Percentiles rank a stretch among this genome's conserved stretches.
These are phyloP conservation scores for Tritrichomonas foetus DNA, from an alignment of 208 protist genomes.

Conservation along the genomic window DNA sequence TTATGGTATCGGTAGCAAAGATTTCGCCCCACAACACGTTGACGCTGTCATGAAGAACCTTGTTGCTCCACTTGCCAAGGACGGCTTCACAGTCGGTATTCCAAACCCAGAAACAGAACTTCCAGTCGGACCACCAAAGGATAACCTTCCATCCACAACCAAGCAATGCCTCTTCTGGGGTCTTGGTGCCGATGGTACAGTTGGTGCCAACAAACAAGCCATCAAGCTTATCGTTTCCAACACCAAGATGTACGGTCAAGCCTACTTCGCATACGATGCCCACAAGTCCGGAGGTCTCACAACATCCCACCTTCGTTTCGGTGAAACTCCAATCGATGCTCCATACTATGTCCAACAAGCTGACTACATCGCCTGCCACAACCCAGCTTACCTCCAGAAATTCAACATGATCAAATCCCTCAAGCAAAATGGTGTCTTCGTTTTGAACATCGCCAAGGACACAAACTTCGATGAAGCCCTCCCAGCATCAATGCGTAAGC, in stretches of 20 bases:
- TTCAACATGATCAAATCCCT: slow-evolving; percentile 56
- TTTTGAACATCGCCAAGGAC: slow-evolving; percentile 58
- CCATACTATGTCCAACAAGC: slow-evolving; percentile 60
- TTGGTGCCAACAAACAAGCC: slow-evolving; percentile 67
- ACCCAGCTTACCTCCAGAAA: slow-evolving; percentile 53
- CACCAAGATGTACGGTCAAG: slow-evolving; percentile 60
- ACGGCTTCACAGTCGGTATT: slow-evolving; percentile 67
- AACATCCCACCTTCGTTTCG: slow-evolving; percentile 67
- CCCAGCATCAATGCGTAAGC: slow-evolving; percentile 53
- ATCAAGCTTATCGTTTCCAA: slow-evolving; percentile 68
- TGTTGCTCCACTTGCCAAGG: slow-evolving; percentile 43
- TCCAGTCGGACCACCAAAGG: slow-evolving; percentile 61
- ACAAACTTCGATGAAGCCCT: slow-evolving; percentile 58
- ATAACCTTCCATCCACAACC: slow-evolving; percentile 36
- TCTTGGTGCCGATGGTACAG: slow-evolving; percentile 66
- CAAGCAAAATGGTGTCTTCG: slow-evolving; percentile 53
- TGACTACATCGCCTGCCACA: slow-evolving; percentile 65
- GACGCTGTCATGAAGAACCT: slow-evolving; percentile 63
- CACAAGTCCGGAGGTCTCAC: background rate
- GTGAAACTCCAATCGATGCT: slow-evolving; percentile 58
- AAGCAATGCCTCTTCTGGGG: slow-evolving; percentile 63
- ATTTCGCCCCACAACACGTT: slow-evolving; percentile 62
- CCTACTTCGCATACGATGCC: background rate
- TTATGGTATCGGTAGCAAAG: slow-evolving; percentile 66
- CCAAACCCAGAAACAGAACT: slow-evolving; percentile 47